Evolutionary conservation across 352 stramenopile genomes (phyloP), one percentile per base, ranked within the genome.

Genomic region (Phytophthora hibernalis): DNA sequence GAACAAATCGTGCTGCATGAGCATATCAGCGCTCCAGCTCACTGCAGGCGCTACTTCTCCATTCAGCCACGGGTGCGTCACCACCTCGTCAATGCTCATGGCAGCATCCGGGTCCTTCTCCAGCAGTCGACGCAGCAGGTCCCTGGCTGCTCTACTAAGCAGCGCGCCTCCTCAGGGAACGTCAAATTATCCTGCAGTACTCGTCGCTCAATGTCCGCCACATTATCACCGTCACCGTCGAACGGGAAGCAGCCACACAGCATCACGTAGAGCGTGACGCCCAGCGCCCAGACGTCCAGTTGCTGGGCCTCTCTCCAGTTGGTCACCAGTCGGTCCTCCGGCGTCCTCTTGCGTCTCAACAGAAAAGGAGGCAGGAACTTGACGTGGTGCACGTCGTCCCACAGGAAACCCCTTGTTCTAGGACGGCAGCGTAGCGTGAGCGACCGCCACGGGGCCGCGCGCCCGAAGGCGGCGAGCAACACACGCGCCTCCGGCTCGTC

Each of bases 181-280:
- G 37, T 55, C 24, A 88, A 30, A n/a, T 53, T 49, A 11, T 75
- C 52, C 4, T 68, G 40, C 33, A 83, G 49, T 43, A 86, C 61
- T 18, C 52, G 62, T 2, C 16, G 54, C 20, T 70, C 61, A 40
- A 71, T 77, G 56, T 58, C 74, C 18, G 64, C 44, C 20, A 78
- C 69, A 10, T 51, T 59, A n/a, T 61, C 56, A 15, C 52, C 54
- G 0, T 53, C 40, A 26, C 20, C 60, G 35, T 69, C 58, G 40
- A 92, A 93, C 1, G 85, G 85, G 50, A 87, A 91, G 13, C 65
- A 65, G 1, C 74, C 80, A 31, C 78, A 92, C 2, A 94, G 64
- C 60, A 94, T 70, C 47, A 88, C 68, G 51, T 85, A 92, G 56
- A 92, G 80, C 6, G 82, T 91, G 22, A 95, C 77, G 3, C 87